These are phyloP conservation scores for Parafenestella ontariensis DNA, from an alignment of 2,329 filamentous ascomycete genomes.

Conservation along the genomic window DNA sequence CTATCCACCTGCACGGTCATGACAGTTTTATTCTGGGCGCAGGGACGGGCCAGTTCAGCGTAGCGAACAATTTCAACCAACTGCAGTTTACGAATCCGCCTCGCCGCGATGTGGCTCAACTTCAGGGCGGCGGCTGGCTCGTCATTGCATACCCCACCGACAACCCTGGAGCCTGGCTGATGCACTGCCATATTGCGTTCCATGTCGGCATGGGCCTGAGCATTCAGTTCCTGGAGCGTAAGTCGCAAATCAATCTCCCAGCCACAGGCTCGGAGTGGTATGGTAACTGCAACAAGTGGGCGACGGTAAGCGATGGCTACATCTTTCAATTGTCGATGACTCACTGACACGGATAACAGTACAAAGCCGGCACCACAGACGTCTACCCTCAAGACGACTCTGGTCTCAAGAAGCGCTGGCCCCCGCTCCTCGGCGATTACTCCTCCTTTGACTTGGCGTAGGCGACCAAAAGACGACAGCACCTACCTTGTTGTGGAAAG, in stretches of 20 bases:
- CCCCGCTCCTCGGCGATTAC: conserved; percentile 14
- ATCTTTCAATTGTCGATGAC: not conserved
- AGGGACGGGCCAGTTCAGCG: conserved; percentile 43
- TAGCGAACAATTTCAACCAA: conserved; percentile 15
- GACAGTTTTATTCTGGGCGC: conserved; percentile 32
- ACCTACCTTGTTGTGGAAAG: not conserved
- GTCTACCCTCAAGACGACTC: conserved; percentile 50
- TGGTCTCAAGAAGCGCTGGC: conserved; percentile 46
- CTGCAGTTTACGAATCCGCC: conserved; percentile 46
- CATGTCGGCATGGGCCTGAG: conserved; percentile 38
- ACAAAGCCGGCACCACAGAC: conserved; percentile 20
- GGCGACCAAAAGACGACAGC: not conserved
- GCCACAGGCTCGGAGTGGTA: conserved; percentile 31
- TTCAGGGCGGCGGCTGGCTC: conserved; percentile 48
- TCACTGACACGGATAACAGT: not conserved
- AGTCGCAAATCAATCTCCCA: conserved; percentile 28
- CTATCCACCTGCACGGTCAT: conserved; percentile 41
- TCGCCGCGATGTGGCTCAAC: conserved; percentile 44
- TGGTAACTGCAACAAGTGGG: conserved; percentile 38
- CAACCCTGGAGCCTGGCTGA: conserved; percentile 57
- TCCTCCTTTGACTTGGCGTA: conserved; percentile 6
- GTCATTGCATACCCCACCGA: conserved; percentile 59
- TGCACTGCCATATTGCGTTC: conserved; percentile 40
- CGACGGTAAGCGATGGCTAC: not conserved
- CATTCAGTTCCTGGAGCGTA: conserved; percentile 35